phyloP scores from a whole-genome alignment of 306 rosid species.

The Vachellia pachyceras region DNA sequence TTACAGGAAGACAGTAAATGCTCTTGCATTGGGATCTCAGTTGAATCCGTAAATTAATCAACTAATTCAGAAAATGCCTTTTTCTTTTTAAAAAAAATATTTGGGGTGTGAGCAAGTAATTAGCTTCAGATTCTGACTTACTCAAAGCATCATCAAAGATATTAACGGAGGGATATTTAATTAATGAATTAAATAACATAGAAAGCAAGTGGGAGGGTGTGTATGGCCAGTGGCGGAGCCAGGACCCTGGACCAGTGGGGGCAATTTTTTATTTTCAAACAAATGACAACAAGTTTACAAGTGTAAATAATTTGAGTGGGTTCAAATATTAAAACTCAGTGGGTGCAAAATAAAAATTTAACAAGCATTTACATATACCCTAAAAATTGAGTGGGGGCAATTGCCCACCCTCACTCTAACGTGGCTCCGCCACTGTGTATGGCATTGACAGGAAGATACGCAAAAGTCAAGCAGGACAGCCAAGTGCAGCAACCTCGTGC shows the following conservation, averaged over 20 bases:
- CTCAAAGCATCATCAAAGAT: conserved; percentile 32
- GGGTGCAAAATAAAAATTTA: too few relatives aligned
- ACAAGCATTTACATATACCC: too few relatives aligned
- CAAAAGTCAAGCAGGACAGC: conserved; percentile 59
- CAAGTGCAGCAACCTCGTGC: conserved; percentile 42
- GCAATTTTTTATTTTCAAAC: too few relatives aligned
- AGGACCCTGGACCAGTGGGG: too few relatives aligned
- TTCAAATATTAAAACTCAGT: too few relatives aligned
- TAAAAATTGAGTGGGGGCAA: too few relatives aligned
- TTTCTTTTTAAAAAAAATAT: not conserved
- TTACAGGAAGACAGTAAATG: conserved; percentile 48
- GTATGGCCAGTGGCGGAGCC: too few relatives aligned
- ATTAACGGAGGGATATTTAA: not conserved
- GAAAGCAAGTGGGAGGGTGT: not conserved
- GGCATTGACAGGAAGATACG: conserved; percentile 49
- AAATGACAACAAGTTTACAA: too few relatives aligned
- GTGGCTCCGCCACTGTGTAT: too few relatives aligned
- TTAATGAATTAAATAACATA: not conserved
- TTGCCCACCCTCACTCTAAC: too few relatives aligned
- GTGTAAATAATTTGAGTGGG: too few relatives aligned
- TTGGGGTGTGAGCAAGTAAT: not conserved
- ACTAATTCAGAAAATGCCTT: not conserved
- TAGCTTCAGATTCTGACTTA: conserved; percentile 33
- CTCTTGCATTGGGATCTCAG: conserved; percentile 51
- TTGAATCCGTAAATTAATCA: not conserved